Percentiles rank a stretch among this genome's conserved stretches.
Evolutionary conservation across 805 yeast species (phyloP).

Genomic region (Brettanomyces sp.): DNA sequence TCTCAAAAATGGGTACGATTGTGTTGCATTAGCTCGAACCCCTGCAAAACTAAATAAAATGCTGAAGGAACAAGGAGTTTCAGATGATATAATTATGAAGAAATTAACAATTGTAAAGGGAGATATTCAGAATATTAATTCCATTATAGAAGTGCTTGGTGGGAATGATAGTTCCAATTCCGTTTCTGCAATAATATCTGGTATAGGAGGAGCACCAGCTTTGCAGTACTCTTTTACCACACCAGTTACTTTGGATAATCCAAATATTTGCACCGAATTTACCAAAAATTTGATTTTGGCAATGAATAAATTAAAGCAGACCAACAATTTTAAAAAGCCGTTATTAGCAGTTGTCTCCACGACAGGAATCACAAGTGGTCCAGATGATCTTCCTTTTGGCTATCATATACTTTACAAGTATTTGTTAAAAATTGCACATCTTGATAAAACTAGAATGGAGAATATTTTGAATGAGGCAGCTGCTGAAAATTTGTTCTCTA

Average conservation of each 20-base stretch:
- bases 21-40: slow-evolving; percentile 1
- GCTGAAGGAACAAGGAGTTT: slow-evolving; percentile 1
- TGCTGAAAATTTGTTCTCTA: not conserved
- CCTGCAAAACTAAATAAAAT: not conserved
- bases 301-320: too few species aligned
- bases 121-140: not conserved
- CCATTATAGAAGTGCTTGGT: not conserved
- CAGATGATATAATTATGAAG: not conserved
- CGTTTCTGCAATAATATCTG: not conserved
- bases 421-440: not conserved
- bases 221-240: not conserved
- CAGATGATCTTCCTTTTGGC: slow-evolving; percentile 2
- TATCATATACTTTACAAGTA: not conserved
- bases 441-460: not conserved
- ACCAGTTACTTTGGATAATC: not conserved
- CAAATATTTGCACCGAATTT: not conserved
- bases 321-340: too few species aligned
- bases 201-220: not conserved
- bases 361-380: slow-evolving; percentile 1
- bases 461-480: not conserved
- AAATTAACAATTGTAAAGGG: slow-evolving; percentile 1
- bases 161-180: not conserved
- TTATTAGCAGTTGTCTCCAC: not conserved
- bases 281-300: not conserved
- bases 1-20: not conserved